Evolutionary conservation across 73 alveolate genomes (phyloP), one percentile per base, ranked within the genome.

Genomic region (Paramecium pentaurelia): DNA sequence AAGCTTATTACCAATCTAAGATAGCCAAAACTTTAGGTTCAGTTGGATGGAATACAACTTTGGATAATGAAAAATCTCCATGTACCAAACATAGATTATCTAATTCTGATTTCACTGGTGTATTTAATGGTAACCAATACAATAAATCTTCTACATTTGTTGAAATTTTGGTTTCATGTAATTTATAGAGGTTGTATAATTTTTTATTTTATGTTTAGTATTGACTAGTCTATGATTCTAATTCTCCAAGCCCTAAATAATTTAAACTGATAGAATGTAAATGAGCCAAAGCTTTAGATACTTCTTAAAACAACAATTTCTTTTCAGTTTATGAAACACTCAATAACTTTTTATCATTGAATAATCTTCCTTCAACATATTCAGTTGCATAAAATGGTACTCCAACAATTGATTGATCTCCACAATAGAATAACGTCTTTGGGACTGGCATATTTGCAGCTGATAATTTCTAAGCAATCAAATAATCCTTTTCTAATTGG

Each of bases 21-120:
- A 89, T 87, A 4, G 92, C 94, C 38, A 89, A 37, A 28, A 89
- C 80, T 27, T 68, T 68, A 12, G 83, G 80, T 60, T 89, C 92
- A 20, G 64, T 64, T 16, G 83, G 83, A 71, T 89, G 92, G 92
- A 89, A 89, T 22, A 89, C 60, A 14, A 49, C 60, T 49, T 49
- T 49, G 2, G 60, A 49, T 49, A 49, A 6, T 49, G 60, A 49
- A 16, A 49, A 49, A 51, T 91, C 93, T 6, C 95, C 95, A 47
- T 91, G 95, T 30, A 86, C 75, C 14, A 86, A 40, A 34, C 93
- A 60, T 10, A 59, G 58, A 38, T 86, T 58, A 37, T 71, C 77
- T 32, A 36, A 30, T 22, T 86, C 86, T 45, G 60, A 45, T 38
- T 59, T 86, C 12, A 34, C 27, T 45, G 93, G 93, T 58, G 58